These are phyloP conservation scores for Penicillium sp. DNA, from an alignment of 2,329 filamentous ascomycete species.

Conservation along the genomic window DNA sequence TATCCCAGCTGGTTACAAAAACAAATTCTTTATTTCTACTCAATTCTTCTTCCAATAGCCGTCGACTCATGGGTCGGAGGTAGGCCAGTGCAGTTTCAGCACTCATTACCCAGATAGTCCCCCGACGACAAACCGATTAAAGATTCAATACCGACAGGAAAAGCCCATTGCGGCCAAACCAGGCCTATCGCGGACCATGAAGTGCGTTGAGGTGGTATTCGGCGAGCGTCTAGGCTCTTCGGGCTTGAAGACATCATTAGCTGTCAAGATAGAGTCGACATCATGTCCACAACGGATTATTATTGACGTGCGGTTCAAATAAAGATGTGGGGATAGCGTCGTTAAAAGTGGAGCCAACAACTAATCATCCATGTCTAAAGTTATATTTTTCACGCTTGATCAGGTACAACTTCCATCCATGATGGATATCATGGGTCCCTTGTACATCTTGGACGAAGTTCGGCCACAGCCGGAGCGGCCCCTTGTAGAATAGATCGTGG, in stretches of 20 bases:
- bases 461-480: no score
- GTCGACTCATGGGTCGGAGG: slow-evolving; percentile 2
- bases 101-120: neutral
- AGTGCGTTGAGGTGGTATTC: neutral
- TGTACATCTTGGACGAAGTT: no score
- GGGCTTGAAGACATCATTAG: neutral
- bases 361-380: neutral
- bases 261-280: neutral
- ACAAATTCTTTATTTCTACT: slow-evolving; percentile 49
- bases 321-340: neutral
- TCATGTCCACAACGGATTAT: neutral
- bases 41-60: slow-evolving; percentile 60
- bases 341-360: neutral
- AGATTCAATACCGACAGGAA: neutral
- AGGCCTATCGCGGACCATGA: neutral
- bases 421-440: no score
- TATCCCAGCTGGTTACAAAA: slow-evolving; percentile 55
- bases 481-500: no score
- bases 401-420: neutral
- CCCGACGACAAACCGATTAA: neutral
- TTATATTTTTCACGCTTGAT: neutral
- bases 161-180: neutral
- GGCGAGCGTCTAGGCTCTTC: neutral
- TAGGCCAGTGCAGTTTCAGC: slow-evolving; percentile 2
- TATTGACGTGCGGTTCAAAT: neutral